Evolutionary conservation across 139 green algal species (phyloP).

Genomic region (Asterochloris sp.): DNA sequence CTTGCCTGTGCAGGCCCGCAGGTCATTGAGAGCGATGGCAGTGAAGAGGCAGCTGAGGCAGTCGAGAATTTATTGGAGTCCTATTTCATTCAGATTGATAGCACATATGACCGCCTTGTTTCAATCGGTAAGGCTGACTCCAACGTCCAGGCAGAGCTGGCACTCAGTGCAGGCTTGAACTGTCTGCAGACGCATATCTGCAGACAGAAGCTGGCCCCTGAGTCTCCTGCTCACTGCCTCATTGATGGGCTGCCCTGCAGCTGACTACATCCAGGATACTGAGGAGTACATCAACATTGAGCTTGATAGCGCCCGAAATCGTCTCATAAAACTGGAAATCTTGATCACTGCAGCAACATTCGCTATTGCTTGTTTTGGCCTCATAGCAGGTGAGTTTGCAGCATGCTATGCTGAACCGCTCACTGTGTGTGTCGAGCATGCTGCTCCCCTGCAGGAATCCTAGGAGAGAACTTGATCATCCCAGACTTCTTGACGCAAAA

Average conservation of each 20-base stretch:
- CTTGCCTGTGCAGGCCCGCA: neutral
- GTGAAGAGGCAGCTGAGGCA: slow-evolving; percentile 32
- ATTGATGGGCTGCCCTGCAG: slow-evolving; percentile 3
- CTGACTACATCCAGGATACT: slow-evolving; percentile 42
- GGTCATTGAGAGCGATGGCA: slow-evolving; percentile 16
- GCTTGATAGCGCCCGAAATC: slow-evolving; percentile 49
- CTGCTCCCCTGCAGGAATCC: slow-evolving; percentile 40
- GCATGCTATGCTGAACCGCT: neutral
- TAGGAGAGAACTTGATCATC: slow-evolving; percentile 86
- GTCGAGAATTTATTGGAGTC: slow-evolving; percentile 64
- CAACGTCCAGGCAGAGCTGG: too few species aligned
- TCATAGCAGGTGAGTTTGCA: slow-evolving; percentile 49
- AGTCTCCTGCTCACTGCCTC: neutral
- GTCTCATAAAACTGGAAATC: slow-evolving; percentile 69
- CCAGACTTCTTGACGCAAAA: slow-evolving; percentile 53
- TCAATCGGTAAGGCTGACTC: slow-evolving; percentile 39
- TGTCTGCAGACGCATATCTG: neutral
- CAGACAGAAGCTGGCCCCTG: neutral
- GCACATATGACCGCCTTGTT: slow-evolving; percentile 60
- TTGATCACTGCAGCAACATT: slow-evolving; percentile 66
- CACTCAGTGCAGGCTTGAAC: neutral
- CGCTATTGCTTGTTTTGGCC: slow-evolving; percentile 53
- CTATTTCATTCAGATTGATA: slow-evolving; percentile 69
- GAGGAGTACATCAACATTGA: slow-evolving; percentile 72
- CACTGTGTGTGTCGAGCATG: slow-evolving; percentile 1